phyloP scores from a whole-genome alignment of 768 basidiomycete species.

The Boletus pseudopeckii region DNA sequence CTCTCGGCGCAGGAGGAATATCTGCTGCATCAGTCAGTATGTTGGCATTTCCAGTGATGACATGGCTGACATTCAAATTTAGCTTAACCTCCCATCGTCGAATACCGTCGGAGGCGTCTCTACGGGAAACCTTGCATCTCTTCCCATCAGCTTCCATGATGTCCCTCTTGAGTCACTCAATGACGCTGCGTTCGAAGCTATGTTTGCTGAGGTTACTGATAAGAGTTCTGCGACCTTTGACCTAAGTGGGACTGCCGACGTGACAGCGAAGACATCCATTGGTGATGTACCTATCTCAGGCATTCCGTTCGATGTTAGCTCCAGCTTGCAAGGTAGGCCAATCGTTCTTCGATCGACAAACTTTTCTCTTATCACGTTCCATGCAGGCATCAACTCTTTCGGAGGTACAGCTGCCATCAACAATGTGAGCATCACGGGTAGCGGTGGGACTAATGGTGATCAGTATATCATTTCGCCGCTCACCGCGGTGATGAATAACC shows the following conservation, averaged over 20 bases:
- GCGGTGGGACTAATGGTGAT: slow-evolving; percentile 59
- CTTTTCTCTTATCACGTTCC: background rate
- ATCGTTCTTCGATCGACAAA: background rate
- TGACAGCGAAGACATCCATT: slow-evolving; percentile 57
- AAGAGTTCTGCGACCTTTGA: slow-evolving; percentile 41
- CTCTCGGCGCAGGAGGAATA: slow-evolving; percentile 44
- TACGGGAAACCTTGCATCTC: slow-evolving; percentile 62
- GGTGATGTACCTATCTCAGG: slow-evolving; percentile 64
- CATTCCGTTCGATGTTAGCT: slow-evolving; percentile 60
- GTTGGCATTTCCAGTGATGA: background rate
- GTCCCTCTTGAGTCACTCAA: slow-evolving; percentile 55
- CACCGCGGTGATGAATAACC: slow-evolving; percentile 58
- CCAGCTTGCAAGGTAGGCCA: slow-evolving; percentile 47
- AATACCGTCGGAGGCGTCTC: slow-evolving; percentile 58
- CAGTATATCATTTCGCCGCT: slow-evolving; percentile 58
- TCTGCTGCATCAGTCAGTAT: slow-evolving; percentile 50
- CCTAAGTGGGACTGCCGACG: slow-evolving; percentile 55
- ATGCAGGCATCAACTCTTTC: slow-evolving; percentile 56
- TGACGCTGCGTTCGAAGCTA: slow-evolving; percentile 47
- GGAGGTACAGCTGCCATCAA: slow-evolving; percentile 47
- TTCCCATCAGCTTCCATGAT: slow-evolving; percentile 55
- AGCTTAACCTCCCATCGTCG: slow-evolving; percentile 51
- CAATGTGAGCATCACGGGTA: slow-evolving; percentile 60
- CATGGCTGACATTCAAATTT: background rate
- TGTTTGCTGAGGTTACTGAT: slow-evolving; percentile 62